phyloP scores from a whole-genome alignment of 2,329 filamentous ascomycete genomes.

The Helminthosporium solani region DNA sequence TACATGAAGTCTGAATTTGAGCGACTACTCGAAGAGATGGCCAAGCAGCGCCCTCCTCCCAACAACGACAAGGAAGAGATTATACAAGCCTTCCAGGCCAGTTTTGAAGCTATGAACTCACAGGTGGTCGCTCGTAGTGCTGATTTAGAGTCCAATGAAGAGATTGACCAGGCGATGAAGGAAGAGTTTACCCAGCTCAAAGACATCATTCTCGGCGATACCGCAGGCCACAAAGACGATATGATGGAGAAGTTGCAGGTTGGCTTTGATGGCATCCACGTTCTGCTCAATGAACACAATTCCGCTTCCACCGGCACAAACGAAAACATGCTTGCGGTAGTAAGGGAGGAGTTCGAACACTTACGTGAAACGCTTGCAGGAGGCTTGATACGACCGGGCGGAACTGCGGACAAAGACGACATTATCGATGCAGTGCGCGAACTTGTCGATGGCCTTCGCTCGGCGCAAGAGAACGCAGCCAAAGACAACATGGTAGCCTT shows the following conservation, averaged over 20 bases:
- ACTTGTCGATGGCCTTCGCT: slow-evolving; percentile 46
- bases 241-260: slow-evolving; percentile 61
- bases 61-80: slow-evolving; percentile 41
- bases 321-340: slow-evolving; percentile 49
- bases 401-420: slow-evolving; percentile 60
- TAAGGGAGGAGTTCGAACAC: slow-evolving; percentile 63
- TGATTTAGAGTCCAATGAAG: slow-evolving; percentile 44
- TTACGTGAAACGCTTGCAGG: slow-evolving; percentile 59
- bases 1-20: slow-evolving; percentile 61
- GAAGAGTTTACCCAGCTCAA: slow-evolving; percentile 81
- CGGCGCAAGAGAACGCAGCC: slow-evolving; percentile 44
- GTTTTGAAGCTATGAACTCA: slow-evolving; percentile 45
- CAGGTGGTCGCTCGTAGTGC: slow-evolving; percentile 41
- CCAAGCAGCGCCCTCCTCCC: slow-evolving; percentile 45
- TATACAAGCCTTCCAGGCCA: slow-evolving; percentile 41
- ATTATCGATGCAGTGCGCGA: slow-evolving; percentile 66
- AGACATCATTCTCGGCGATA: slow-evolving; percentile 67
- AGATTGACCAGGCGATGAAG: slow-evolving; percentile 69
- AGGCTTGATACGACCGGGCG: slow-evolving; percentile 51
- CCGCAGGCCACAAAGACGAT: slow-evolving; percentile 60
- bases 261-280: slow-evolving; percentile 51
- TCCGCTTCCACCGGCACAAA: slow-evolving; percentile 31
- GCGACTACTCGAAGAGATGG: slow-evolving; percentile 60
- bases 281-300: slow-evolving; percentile 43
- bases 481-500: slow-evolving; percentile 46